phyloP scores from a whole-genome alignment of 805 yeast genomes.

The Debaryomyces castellii region DNA sequence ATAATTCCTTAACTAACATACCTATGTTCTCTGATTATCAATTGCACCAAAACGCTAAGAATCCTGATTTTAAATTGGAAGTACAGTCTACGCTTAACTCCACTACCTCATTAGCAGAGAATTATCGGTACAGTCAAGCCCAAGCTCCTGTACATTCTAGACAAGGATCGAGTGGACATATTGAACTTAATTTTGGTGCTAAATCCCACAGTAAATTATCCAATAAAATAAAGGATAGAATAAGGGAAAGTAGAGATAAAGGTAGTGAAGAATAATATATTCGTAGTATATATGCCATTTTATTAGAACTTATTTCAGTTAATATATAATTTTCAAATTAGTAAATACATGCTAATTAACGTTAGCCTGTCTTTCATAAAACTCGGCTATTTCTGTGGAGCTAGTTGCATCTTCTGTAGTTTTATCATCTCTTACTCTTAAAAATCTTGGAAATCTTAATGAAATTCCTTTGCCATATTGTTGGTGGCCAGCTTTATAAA shows the following conservation, averaged over 20 bases:
- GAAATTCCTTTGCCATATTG: slow-evolving; percentile 82
- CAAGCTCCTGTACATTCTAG: slow-evolving; percentile 16
- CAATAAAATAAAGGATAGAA: slow-evolving; percentile 33
- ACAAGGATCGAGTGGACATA: slow-evolving; percentile 20
- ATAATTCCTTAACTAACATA: slow-evolving; percentile 59
- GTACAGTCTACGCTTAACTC: slow-evolving; percentile 28
- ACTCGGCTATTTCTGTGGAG: slow-evolving; percentile 78
- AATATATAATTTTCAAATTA: neutral
- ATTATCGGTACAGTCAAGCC: slow-evolving; percentile 14
- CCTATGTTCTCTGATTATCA: slow-evolving; percentile 60
- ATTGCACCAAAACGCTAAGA: slow-evolving; percentile 31
- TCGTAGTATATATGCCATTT: neutral
- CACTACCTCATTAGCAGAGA: slow-evolving; percentile 32
- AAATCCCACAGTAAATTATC: slow-evolving; percentile 16
- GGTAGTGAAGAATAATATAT: neutral
- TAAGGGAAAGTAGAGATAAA: slow-evolving; percentile 35
- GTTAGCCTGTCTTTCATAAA: slow-evolving; percentile 71
- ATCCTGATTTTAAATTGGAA: slow-evolving; percentile 19
- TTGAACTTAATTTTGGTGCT: slow-evolving; percentile 33
- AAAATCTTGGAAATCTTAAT: slow-evolving; percentile 82
- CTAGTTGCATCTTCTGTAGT: slow-evolving; percentile 82
- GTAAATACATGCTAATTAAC: slow-evolving; percentile 14
- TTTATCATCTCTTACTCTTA: slow-evolving; percentile 84
- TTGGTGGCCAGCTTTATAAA: slow-evolving; percentile 79
- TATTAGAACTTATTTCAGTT: neutral